Conservation (phyloP, 208 protist genomes). For the Wallacemonas rigidus region DNA sequence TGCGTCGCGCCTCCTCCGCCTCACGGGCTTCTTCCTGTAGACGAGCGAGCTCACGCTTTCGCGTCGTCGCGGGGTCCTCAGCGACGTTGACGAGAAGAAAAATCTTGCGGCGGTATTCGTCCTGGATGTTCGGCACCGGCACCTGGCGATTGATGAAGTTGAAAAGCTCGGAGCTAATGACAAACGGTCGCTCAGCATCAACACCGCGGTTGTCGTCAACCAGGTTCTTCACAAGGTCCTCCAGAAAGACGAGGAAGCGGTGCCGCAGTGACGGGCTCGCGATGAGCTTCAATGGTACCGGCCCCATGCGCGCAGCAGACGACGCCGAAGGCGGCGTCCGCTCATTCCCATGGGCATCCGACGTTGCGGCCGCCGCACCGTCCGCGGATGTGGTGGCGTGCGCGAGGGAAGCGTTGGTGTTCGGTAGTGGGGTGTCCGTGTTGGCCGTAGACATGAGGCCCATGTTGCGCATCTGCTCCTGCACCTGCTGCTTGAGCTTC, state of each 20-base stretch:
- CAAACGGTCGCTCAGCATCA: constrained; percentile 45
- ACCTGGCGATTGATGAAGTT: constrained; percentile 78
- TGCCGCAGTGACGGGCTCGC: constrained; percentile 55
- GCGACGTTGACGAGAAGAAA: constrained; percentile 90
- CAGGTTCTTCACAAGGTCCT: constrained; percentile 74
- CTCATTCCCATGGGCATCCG: too few relatives aligned
- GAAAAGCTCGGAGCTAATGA: constrained; percentile 77
- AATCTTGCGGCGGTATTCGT: constrained; percentile 90
- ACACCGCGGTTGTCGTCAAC: constrained; percentile 51
- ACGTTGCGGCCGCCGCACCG: background rate
- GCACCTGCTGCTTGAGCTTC: constrained; percentile 57
- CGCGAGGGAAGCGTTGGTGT: background rate
- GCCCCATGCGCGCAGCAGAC: background rate
- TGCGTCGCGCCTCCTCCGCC: constrained; percentile 10
- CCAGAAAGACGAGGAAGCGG: constrained; percentile 81
- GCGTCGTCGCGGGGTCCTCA: constrained; percentile 51
- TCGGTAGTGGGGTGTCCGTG: background rate
- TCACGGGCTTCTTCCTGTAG: background rate
- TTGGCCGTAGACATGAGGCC: constrained; percentile 10
- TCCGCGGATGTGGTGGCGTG: background rate
- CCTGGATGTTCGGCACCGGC: constrained; percentile 87
- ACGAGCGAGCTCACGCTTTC: constrained; percentile 23
- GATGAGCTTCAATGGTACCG: constrained; percentile 25
- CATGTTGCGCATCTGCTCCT: constrained; percentile 54
- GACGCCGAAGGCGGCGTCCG: too few relatives aligned